These are phyloP conservation scores for Lenzites betulinus DNA, from an alignment of 768 basidiomycete species.

Conservation along the genomic window DNA sequence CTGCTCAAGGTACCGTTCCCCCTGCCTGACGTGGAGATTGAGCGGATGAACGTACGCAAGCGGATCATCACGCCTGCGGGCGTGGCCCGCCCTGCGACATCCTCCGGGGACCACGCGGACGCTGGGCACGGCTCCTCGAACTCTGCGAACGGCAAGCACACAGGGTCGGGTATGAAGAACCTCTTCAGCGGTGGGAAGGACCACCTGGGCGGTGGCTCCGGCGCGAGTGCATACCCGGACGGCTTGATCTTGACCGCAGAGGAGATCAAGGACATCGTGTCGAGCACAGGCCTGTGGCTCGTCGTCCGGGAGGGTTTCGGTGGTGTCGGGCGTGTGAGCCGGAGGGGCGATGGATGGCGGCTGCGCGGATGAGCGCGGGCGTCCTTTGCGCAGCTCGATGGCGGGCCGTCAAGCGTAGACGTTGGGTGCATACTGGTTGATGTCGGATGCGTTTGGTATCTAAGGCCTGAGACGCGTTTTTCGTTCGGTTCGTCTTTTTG, in stretches of 20 bases:
- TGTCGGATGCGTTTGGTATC: background rate
- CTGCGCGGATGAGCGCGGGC: constrained; percentile 52
- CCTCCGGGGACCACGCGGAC: constrained; percentile 9
- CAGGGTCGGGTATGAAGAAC: constrained; percentile 14
- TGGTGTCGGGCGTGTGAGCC: constrained; percentile 76
- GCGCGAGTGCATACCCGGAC: constrained; percentile 11
- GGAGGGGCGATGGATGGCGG: constrained; percentile 81
- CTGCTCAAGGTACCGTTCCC: constrained; percentile 91
- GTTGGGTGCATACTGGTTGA: too few relatives aligned
- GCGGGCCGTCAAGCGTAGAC: background rate
- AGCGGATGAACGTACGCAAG: constrained; percentile 53
- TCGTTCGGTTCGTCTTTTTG: background rate
- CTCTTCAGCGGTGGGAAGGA: constrained; percentile 12
- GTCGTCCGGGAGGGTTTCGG: constrained; percentile 93
- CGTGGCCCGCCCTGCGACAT: constrained; percentile 31
- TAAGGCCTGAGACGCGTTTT: background rate
- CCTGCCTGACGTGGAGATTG: constrained; percentile 79
- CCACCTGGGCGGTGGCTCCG: constrained; percentile 8
- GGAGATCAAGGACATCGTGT: constrained; percentile 92
- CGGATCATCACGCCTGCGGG: constrained; percentile 44
- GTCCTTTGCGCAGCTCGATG: too few relatives aligned
- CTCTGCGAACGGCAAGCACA: constrained; percentile 24
- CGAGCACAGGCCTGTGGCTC: constrained; percentile 87
- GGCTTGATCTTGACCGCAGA: constrained; percentile 78
- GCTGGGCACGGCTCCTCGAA: constrained; percentile 21